Evolutionary conservation across 805 yeast genomes (phyloP).

Genomic region (Yarrowia phangngaensis): DNA sequence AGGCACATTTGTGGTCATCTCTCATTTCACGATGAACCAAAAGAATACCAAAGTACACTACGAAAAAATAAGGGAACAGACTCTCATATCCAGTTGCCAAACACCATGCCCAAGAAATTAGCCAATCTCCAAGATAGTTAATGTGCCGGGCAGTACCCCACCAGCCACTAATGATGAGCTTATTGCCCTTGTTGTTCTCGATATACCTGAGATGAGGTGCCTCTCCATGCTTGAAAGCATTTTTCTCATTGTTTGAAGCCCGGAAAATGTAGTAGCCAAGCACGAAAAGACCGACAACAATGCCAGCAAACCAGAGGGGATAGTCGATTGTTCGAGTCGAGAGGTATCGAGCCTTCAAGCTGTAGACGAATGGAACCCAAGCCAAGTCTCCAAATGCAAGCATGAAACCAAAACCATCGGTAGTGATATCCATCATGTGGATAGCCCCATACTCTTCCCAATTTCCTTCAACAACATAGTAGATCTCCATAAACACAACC

Average conservation of each 20-base stretch:
- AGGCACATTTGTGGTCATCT: conserved; percentile 87
- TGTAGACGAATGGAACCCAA: conserved; percentile 87
- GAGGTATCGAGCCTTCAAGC: conserved; percentile 79
- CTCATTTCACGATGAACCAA: conserved; percentile 83
- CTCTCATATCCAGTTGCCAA: conserved; percentile 79
- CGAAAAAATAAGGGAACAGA: conserved; percentile 82
- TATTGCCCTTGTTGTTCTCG: conserved; percentile 71
- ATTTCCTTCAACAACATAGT: conserved; percentile 88
- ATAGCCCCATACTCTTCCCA: conserved; percentile 83
- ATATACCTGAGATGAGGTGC: conserved; percentile 63
- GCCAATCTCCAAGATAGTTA: conserved; percentile 94
- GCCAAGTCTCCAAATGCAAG: conserved; percentile 89
- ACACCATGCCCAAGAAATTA: conserved; percentile 89
- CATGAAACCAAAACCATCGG: conserved; percentile 98
- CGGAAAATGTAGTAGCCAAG: conserved; percentile 80
- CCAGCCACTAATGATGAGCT: conserved; percentile 87
- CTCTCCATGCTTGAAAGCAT: conserved; percentile 75
- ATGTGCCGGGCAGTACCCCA: conserved; percentile 92
- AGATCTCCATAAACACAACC: conserved; percentile 65
- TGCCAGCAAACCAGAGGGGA: conserved; percentile 41
- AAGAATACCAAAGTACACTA: conserved; percentile 73
- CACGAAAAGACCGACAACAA: conserved; percentile 45
- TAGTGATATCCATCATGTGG: conserved; percentile 92
- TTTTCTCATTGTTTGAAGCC: conserved; percentile 78
- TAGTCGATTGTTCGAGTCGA: conserved; percentile 58